phyloP scores from a whole-genome alignment of 805 yeast species.

The Spencermartinsiella europaea region DNA sequence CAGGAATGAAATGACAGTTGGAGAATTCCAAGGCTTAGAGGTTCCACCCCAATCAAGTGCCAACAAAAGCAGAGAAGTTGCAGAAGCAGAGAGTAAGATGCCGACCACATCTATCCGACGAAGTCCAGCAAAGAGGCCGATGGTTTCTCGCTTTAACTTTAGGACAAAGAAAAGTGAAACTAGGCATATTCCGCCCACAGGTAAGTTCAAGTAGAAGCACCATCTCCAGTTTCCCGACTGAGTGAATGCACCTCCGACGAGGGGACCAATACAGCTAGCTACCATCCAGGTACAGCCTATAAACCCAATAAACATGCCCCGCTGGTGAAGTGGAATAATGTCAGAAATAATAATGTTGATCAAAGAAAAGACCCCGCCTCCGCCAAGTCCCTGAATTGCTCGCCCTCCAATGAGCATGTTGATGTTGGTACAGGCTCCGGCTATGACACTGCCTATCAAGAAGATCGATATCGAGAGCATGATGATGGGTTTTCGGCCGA shows the following conservation, averaged over 20 bases:
- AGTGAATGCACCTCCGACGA: slow-evolving; percentile 48
- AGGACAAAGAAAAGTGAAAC: slow-evolving; percentile 23
- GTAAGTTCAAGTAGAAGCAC: slow-evolving; percentile 46
- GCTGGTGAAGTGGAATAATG: slow-evolving; percentile 20
- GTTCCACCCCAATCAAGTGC: slow-evolving; percentile 53
- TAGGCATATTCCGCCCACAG: slow-evolving; percentile 33
- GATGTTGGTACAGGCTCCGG: slow-evolving; percentile 42
- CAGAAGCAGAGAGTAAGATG: slow-evolving; percentile 43
- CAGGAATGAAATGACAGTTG: slow-evolving; percentile 43
- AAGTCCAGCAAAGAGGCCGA: slow-evolving; percentile 36
- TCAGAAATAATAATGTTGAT: slow-evolving; percentile 51
- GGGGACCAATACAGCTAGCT: slow-evolving; percentile 45
- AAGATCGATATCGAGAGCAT: slow-evolving; percentile 37
- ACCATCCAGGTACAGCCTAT: slow-evolving; percentile 23
- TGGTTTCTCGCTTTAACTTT: slow-evolving; percentile 34
- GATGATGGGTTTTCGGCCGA: slow-evolving; percentile 32
- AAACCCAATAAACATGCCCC: slow-evolving; percentile 23
- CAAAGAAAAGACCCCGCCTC: slow-evolving; percentile 55
- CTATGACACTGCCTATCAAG: slow-evolving; percentile 38
- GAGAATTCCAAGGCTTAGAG: slow-evolving; percentile 48
- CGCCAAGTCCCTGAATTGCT: slow-evolving; percentile 64
- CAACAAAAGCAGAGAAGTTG: slow-evolving; percentile 40
- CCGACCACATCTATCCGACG: slow-evolving; percentile 51
- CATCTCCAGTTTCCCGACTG: slow-evolving; percentile 46
- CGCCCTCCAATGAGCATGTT: slow-evolving; percentile 61